These are phyloP conservation scores for Botryotinia calthae DNA, from an alignment of 2,329 filamentous ascomycete species.

Conservation along the genomic window DNA sequence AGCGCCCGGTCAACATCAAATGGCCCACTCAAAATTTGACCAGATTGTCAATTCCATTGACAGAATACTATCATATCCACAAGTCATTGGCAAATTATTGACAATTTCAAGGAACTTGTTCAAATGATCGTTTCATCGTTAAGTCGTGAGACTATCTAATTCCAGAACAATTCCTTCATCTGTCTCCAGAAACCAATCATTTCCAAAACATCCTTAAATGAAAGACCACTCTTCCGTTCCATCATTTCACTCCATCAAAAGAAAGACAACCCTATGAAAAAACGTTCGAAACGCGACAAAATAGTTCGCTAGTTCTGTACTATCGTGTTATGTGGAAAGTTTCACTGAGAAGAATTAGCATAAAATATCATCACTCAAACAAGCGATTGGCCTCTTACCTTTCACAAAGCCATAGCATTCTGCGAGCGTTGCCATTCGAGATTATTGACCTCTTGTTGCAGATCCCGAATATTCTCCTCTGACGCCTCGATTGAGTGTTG, in stretches of 20 bases:
- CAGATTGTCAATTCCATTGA: slow-evolving; percentile 26
- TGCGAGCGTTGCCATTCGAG: slow-evolving; percentile 37
- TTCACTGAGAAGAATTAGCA: slow-evolving; percentile 15
- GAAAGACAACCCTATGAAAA: slow-evolving; percentile 25
- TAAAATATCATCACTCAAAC: slow-evolving; percentile 4
- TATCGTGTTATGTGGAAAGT: slow-evolving; percentile 5
- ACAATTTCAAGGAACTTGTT: slow-evolving; percentile 13
- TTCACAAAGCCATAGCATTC: slow-evolving; percentile 17
- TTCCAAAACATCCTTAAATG: slow-evolving; percentile 16
- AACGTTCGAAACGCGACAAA: slow-evolving; percentile 19
- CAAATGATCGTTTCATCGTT: slow-evolving; percentile 34
- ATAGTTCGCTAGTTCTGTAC: slow-evolving; percentile 8
- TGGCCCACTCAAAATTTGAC: slow-evolving; percentile 20
- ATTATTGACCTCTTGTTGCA: slow-evolving; percentile 57
- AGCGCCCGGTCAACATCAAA: slow-evolving; percentile 28
- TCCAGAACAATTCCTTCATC: slow-evolving; percentile 20
- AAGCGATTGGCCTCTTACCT: slow-evolving; percentile 19
- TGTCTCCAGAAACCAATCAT: slow-evolving; percentile 28
- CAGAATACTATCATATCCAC: slow-evolving; percentile 20
- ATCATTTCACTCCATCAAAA: slow-evolving; percentile 18
- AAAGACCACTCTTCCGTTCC: slow-evolving; percentile 14
- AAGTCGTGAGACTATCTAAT: slow-evolving; percentile 18
- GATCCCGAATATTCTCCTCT: slow-evolving; percentile 64
- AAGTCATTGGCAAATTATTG: slow-evolving; percentile 18
- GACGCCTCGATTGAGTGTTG: slow-evolving; percentile 71